phyloP scores from a whole-genome alignment of 176 grass and related monocot species.

The Phoenix dactylifera region DNA sequence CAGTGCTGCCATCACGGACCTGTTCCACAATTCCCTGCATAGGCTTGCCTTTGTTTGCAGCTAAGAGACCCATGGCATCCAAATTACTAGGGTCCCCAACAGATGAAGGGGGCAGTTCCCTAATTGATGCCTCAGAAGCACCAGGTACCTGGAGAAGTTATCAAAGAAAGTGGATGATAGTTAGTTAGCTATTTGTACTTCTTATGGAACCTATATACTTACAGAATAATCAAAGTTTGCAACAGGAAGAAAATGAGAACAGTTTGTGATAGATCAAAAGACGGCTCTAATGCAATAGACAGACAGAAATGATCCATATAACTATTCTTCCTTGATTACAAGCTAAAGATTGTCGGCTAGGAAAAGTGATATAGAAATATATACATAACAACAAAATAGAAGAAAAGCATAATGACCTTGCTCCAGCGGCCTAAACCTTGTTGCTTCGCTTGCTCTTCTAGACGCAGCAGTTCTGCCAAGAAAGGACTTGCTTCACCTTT shows the following conservation, averaged over 20 bases:
- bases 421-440: conserved; percentile 88
- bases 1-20: conserved; percentile 76
- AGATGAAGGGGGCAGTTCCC: conserved; percentile 54
- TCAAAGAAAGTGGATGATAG: no score
- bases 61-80: conserved; percentile 71
- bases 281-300: no score
- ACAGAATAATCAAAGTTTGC: no score
- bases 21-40: conserved; percentile 91
- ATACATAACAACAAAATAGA: neutral
- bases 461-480: conserved; percentile 45
- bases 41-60: conserved; percentile 81
- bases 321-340: no score
- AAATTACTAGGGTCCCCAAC: conserved; percentile 88
- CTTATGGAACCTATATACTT: no score
- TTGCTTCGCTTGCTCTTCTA: conserved; percentile 83
- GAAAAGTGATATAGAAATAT: no score
- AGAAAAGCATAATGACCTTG: conserved; percentile 42
- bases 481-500: conserved; percentile 59
- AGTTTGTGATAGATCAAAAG: no score
- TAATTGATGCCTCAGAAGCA: conserved; percentile 35
- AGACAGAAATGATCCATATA: no score
- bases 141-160: conserved; percentile 41
- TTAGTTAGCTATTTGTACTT: no score
- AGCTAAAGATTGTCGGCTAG: no score
- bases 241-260: no score